Evolutionary conservation across 176 grass and related monocot genomes (phyloP), one percentile per base, ranked within the genome.

Genomic region (Poa pratensis): DNA sequence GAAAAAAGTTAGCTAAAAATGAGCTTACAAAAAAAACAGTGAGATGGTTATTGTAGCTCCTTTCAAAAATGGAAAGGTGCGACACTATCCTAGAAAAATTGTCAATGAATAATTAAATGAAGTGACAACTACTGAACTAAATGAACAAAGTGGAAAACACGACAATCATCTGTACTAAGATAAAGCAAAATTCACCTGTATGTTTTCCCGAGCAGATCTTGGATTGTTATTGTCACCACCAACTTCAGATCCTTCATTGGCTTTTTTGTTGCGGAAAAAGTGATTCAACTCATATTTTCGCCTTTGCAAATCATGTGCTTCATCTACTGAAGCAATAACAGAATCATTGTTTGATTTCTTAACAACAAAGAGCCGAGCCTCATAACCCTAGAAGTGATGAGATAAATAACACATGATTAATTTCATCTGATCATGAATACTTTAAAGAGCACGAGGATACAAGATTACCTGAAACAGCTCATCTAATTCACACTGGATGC

Each of bases 401-500:
- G 46, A 83, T 78, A 74, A 73, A 91, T 42, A 20, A 62, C 24
- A 51, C 45, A 85, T 63, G 37, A 84, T 72, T 26, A 18, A 42
- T 66, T 85, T 20, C 60, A 84, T 74, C 74, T 72, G 26, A 16
- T 40, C 32, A 83, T 1, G 24, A 78, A 34, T 46, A 90, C 73
- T 15, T 73, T 57, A 83, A 42, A 69, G 15, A 42, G 62, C 45
- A 57, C 11, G 23, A 19, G n/a, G 55, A 49, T 16, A 67, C 27
- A 51, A 62, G 78, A 51, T 70, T 85, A 98, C 95, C 92, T 91
- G 93, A 90, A 93, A 95, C 42, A 92, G 85, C 24, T 62, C 84
- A 92, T 98, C 95, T 60, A 95, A 58, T 91, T 98, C 93, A 81
- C 95, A 98, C 37, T 95, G 93, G 40, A 95, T 86, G 88, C 95